Percentiles rank a stretch among this genome's conserved stretches.
Evolutionary conservation across 2,329 filamentous ascomycete species (phyloP).

Genomic region (Sporothrix inflata): DNA sequence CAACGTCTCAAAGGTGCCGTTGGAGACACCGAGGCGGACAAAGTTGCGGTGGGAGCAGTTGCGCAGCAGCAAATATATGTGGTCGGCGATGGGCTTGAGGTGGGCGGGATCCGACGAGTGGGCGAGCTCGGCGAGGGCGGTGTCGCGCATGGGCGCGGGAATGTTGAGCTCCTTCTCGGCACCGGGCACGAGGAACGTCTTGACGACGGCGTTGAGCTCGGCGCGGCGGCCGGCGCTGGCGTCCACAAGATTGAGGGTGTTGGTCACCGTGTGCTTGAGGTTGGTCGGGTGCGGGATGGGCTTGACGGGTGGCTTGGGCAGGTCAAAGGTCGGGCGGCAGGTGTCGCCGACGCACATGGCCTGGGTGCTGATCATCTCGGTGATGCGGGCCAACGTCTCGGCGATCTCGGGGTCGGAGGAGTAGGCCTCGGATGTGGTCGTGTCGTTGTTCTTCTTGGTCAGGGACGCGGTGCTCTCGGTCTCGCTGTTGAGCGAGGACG

Average conservation of each 20-base stretch:
- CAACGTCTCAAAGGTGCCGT: slow-evolving; percentile 54
- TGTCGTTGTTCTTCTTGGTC: slow-evolving; percentile 31
- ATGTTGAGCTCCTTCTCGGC: slow-evolving; percentile 54
- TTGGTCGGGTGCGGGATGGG: slow-evolving; percentile 4
- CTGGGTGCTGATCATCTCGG: slow-evolving; percentile 41
- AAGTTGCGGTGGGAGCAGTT: slow-evolving; percentile 56
- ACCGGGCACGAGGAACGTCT: slow-evolving; percentile 47
- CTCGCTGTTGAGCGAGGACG: slow-evolving; percentile 36
- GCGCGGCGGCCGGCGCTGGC: slow-evolving; percentile 35
- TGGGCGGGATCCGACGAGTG: slow-evolving; percentile 44
- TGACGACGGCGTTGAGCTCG: slow-evolving; percentile 46
- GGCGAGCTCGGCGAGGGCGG: slow-evolving; percentile 44
- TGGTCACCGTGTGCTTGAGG: slow-evolving; percentile 9
- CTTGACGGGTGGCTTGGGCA: slow-evolving; percentile 26
- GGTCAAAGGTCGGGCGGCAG: slow-evolving; percentile 30
- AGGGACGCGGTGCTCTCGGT: slow-evolving; percentile 39
- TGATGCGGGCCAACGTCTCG: slow-evolving; percentile 39
- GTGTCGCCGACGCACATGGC: slow-evolving; percentile 36
- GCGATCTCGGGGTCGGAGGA: slow-evolving; percentile 41
- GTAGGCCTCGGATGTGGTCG: slow-evolving; percentile 30
- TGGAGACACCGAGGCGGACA: slow-evolving; percentile 57
- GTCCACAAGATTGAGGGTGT: slow-evolving; percentile 33
- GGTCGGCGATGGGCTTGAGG: slow-evolving; percentile 50
- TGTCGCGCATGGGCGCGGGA: slow-evolving; percentile 46
- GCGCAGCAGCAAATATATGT: slow-evolving; percentile 51